These are phyloP conservation scores for Plectosphaerella cucumerina DNA, from an alignment of 2,329 filamentous ascomycete genomes.

Conservation along the genomic window DNA sequence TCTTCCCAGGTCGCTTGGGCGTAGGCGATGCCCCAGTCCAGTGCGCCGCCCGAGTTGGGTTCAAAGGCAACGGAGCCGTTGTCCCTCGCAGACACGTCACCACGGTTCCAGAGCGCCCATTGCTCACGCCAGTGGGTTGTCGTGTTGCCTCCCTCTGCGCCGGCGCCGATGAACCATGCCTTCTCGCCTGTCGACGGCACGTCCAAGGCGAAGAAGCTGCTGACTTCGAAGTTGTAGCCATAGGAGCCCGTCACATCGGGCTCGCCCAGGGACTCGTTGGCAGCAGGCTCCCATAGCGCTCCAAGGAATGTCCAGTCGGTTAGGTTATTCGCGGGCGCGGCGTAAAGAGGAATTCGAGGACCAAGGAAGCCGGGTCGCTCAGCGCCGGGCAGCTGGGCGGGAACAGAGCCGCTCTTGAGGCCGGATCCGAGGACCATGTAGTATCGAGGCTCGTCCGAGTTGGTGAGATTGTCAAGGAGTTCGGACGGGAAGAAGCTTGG, in stretches of 20 bases:
- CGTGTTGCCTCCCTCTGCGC: slow-evolving; percentile 13
- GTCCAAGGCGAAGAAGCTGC: slow-evolving; percentile 11
- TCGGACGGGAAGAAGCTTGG: slow-evolving; percentile 11
- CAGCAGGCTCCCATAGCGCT: slow-evolving; percentile 12
- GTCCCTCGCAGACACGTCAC: slow-evolving; percentile 8
- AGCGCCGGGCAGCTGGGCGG: slow-evolving; percentile 8
- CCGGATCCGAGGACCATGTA: slow-evolving; percentile 14
- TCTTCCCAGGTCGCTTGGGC: slow-evolving; percentile 12
- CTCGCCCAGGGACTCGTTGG: slow-evolving; percentile 8
- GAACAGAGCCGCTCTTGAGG: slow-evolving; percentile 11
- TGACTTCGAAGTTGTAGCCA: slow-evolving; percentile 14
- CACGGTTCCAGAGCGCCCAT: slow-evolving; percentile 13
- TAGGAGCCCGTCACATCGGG: slow-evolving; percentile 12
- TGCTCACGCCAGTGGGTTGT: slow-evolving; percentile 12
- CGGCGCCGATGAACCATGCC: slow-evolving; percentile 12
- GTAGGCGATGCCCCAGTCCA: slow-evolving; percentile 13
- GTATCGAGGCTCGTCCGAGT: slow-evolving; percentile 9
- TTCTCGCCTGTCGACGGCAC: slow-evolving; percentile 8
- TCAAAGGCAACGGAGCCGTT: slow-evolving; percentile 12
- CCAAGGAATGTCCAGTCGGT: slow-evolving; percentile 13
- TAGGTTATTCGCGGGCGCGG: slow-evolving; percentile 10
- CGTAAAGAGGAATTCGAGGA: slow-evolving; percentile 11
- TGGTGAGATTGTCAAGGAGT: slow-evolving; percentile 8
- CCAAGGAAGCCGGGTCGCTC: slow-evolving; percentile 13
- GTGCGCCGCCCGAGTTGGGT: slow-evolving; percentile 9